Evolutionary conservation across 352 stramenopile species (phyloP), one percentile per base, ranked within the genome.

Genomic region (Plasmopara halstedii): DNA sequence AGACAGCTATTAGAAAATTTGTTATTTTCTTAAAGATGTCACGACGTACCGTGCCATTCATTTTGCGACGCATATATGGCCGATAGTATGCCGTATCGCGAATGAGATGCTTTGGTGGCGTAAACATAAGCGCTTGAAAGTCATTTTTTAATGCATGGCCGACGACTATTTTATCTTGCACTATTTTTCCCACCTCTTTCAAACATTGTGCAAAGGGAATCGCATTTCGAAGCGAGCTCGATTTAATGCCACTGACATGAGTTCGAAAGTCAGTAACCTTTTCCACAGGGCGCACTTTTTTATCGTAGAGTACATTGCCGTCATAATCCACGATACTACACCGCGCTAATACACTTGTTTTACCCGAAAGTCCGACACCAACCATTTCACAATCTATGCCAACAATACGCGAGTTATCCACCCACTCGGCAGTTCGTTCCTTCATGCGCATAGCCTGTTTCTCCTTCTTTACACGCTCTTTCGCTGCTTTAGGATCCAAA

Each of bases 351-450:
- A 87, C 82, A 34, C 80, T 91, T 19, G 72, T 80, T 48, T 83
- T 85, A 20, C 82, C 82, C 2, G 71, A 82, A 13, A 84, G 50
- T 0, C 82, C 82, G 2, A 94, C 82, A 25, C 82, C 82, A 6
- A 94, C 82, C 82, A 94, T 94, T 57, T 94, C 82, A 54, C 82
- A 94, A 76, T 94, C 82, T 77, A 94, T 91, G n/a, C 60, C 82
- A 17, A 91, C 55, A 46, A 94, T 88, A 6, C 50, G 42, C 22
- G 53, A 56, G 52, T 86, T 85, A 63, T 90, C 76, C 52, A 94
- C 84, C 81, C 78, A 89, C 46, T 85, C 58, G 44, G 70, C 68
- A 6, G 65, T 73, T 33, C 73, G 72, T 21, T 45, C 36, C 52
- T 85, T 61, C 49, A 72, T 62, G 38, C 74, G 64, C 54, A 70